Evolutionary conservation across 306 rosid genomes (phyloP), one percentile per base, ranked within the genome.

Genomic region (Prosopis cineraria): DNA sequence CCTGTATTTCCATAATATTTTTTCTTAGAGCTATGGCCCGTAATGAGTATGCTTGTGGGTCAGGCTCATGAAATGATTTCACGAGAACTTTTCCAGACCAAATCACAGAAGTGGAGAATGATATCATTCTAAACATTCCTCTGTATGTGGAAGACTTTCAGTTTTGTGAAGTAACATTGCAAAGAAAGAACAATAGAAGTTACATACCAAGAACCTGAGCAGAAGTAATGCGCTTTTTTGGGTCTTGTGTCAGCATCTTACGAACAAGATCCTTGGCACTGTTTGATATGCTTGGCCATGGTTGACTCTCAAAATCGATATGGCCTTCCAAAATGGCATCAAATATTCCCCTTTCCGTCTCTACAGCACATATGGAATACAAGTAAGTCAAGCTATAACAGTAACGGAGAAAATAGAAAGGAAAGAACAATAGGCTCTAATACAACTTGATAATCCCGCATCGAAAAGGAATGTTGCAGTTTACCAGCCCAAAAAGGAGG

Each of bases 401-500:
- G 72, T 58, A 48, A 72, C 22, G 44, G 56, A 65, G 69, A 29
- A 52, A 34, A 25, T 20, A 48, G 52, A 58, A 4, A 58, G 19
- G 13, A 6, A 12, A 70, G 60, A 52, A 29, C 33, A 0, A 16
- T 12, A 19, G 72, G 16, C 48, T 65, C 29, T 6, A 47, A 68
- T 55, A 64, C 33, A 47, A 25, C 47, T 10, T 37, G 41, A 62
- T 58, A 37, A 14, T 60, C 40, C 29, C 58, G 13, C 25, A 53
- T 58, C 17, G 68, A 55, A 75, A 62, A 69, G 76, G 27, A 65
- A 22, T 78, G 37, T 4, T 30, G 17, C 41, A 34, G n/a, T 75
- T 85, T 92, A 94, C 98, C 98, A 36, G 95, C 98, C 98, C 98
- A 93, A 85, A 93, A 93, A 74, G 98, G 98, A 87, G 98, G 98